Evolutionary conservation across 192 early-diverging fungal species (phyloP).

Genomic region (Cladochytrium replicatum): DNA sequence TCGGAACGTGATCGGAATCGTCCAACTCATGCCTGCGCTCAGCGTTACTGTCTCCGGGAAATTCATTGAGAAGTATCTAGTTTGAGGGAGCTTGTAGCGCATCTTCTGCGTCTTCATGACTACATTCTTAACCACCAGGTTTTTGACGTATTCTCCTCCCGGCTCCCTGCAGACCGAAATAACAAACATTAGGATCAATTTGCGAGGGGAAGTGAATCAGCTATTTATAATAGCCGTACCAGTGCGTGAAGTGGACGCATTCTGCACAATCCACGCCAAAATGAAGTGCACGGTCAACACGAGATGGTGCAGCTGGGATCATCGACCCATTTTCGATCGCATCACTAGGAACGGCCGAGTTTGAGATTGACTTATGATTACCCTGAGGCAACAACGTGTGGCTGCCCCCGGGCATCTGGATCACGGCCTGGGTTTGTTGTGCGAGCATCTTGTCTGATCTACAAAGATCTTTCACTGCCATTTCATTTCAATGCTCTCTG

Average conservation of each 20-base stretch:
- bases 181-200: neutral
- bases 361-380: too few relatives aligned
- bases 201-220: neutral
- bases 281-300: constrained; percentile 7
- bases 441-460: too few relatives aligned
- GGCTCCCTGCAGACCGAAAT: constrained; percentile 32
- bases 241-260: constrained; percentile 41
- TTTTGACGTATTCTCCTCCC: constrained; percentile 44
- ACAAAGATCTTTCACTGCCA: too few relatives aligned
- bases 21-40: constrained; percentile 51
- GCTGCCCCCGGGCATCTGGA: too few relatives aligned
- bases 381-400: too few relatives aligned
- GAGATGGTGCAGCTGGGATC: too few relatives aligned
- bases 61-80: constrained; percentile 46
- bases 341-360: too few relatives aligned
- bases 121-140: constrained; percentile 41
- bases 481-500: too few relatives aligned
- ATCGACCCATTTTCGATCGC: too few relatives aligned
- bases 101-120: constrained; percentile 57
- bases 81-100: constrained; percentile 47
- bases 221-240: constrained; percentile 12
- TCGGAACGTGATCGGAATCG: constrained; percentile 44
- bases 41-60: constrained; percentile 49
- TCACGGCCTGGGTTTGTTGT: too few relatives aligned
- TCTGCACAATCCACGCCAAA: constrained; percentile 47